Conservation (phyloP, 192 early-diverging fungal species). For the Backusella australiensis region DNA sequence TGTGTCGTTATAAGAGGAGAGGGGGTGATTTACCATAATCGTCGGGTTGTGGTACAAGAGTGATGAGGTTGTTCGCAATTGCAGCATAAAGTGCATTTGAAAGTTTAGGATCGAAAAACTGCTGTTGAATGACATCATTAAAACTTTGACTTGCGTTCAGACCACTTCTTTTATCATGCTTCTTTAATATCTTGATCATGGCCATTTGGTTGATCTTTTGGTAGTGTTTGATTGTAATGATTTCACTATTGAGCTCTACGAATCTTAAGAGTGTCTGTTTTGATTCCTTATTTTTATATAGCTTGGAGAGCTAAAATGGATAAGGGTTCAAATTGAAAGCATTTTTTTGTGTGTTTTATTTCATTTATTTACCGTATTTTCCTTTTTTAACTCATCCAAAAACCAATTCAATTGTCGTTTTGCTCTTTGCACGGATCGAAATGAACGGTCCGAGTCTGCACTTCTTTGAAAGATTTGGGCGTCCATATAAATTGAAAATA, state of each 20-base stretch:
- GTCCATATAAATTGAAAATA: constrained; percentile 69
- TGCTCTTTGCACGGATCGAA: constrained; percentile 49
- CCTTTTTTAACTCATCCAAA: constrained; percentile 43
- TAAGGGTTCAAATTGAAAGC: not conserved
- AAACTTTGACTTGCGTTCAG: constrained; percentile 51
- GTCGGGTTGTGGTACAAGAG: constrained; percentile 78
- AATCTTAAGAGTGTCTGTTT: constrained; percentile 46
- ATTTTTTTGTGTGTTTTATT: not conserved
- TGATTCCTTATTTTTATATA: constrained; percentile 8
- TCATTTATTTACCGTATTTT: constrained; percentile 34
- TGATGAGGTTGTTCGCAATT: constrained; percentile 59
- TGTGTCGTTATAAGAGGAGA: not conserved
- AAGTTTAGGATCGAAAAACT: constrained; percentile 56
- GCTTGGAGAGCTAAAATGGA: not conserved
- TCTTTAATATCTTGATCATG: constrained; percentile 86
- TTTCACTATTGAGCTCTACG: constrained; percentile 66
- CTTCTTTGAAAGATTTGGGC: constrained; percentile 67
- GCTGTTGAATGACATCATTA: constrained; percentile 40
- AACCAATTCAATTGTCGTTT: constrained; percentile 64
- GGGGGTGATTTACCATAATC: constrained; percentile 53
- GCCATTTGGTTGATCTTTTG: constrained; percentile 77
- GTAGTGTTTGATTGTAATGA: constrained; percentile 72
- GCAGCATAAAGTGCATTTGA: constrained; percentile 61
- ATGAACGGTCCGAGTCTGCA: constrained; percentile 55
- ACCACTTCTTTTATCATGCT: constrained; percentile 85